Evolutionary conservation across 257 asterid species (phyloP), one percentile per base, ranked within the genome.

Genomic region (Gentiana straminea): DNA sequence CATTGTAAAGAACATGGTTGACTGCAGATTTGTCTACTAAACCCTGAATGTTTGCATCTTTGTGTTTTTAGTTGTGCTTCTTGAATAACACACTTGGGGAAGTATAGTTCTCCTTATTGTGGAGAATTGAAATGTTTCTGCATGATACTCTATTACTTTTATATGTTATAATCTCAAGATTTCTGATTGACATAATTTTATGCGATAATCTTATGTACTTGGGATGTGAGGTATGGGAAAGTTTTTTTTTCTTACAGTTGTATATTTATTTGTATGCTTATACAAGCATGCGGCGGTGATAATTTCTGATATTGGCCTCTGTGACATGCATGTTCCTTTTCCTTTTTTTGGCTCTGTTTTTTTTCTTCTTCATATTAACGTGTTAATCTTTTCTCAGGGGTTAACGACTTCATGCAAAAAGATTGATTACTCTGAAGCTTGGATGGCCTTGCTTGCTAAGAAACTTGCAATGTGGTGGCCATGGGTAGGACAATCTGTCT

Each of bases 401-500:
- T 79, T 90, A 63, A 55, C 66, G 58, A 71, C 87, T 36, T 11
- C 60, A 43, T 73, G 54, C 69, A 80, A 81, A 62, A 49, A 60
- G 10, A 66, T 76, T 38, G 73, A 77, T 57, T 54, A 60, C 67
- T 38, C 86, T 54, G 84, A 82, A 77, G 76, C 66, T 54, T 90
- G 98, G 98, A 72, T 84, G 46, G 61, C 75, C 3, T 61, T 62
- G 62, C 82, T 90, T 59, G 62, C 75, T 55, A 86, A 76, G 77
- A 71, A 79, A 61, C 86, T 90, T 54, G 62, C 71, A 51, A 41
- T 12, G 64, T 82, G 95, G 94, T 90, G 98, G 98, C 95, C 75
- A 66, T 90, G 96, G 96, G 96, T 90, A 79, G 56, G 89, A 56
- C 54, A 56, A 64, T 63, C 64, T 54, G 46, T 37, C 15, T 45